These are phyloP conservation scores for Aspergillus sp. DNA, from an alignment of 2,329 filamentous ascomycete genomes.

Conservation along the genomic window DNA sequence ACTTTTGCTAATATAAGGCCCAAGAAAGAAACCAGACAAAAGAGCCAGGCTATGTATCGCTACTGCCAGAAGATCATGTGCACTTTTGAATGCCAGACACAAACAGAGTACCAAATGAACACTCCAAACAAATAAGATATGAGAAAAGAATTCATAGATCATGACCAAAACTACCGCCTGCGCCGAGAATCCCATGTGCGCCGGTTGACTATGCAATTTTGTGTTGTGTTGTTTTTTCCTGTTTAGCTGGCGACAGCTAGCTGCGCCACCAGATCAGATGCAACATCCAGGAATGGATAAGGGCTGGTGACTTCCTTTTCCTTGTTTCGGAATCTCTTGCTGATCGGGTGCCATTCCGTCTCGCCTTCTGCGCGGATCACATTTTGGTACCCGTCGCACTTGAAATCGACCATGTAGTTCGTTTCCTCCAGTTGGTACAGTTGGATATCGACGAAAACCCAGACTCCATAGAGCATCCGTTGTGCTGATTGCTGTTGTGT, in stretches of 20 bases:
- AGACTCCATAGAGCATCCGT: conserved; percentile 63
- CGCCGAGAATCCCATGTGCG: too few species aligned
- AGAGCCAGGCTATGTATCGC: too few species aligned
- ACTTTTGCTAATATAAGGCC: too few species aligned
- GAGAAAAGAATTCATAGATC: too few species aligned
- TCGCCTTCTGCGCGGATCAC: conserved; percentile 54
- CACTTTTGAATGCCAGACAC: too few species aligned
- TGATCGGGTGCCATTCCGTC: conserved; percentile 45
- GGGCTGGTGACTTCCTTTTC: conserved; percentile 95
- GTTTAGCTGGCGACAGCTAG: conserved; percentile 71
- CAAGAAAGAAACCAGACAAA: too few species aligned
- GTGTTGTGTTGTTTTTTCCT: too few species aligned
- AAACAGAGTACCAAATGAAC: too few species aligned
- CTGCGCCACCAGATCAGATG: conserved; percentile 87
- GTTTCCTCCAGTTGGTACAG: conserved; percentile 90
- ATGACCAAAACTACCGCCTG: too few species aligned
- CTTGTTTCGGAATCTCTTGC: conserved; percentile 55
- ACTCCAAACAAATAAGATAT: too few species aligned
- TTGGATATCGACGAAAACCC: conserved; percentile 92
- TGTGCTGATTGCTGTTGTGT: conserved; percentile 29
- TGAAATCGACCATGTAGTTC: conserved; percentile 96
- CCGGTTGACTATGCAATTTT: too few species aligned
- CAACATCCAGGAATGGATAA: conserved; percentile 93
- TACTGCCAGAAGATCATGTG: too few species aligned
- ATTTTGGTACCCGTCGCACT: conserved; percentile 95